Evolutionary conservation across 495 filamentous ascomycete species (phyloP), one percentile per base, ranked within the genome.

Genomic region (Penicillium crystallinum): DNA sequence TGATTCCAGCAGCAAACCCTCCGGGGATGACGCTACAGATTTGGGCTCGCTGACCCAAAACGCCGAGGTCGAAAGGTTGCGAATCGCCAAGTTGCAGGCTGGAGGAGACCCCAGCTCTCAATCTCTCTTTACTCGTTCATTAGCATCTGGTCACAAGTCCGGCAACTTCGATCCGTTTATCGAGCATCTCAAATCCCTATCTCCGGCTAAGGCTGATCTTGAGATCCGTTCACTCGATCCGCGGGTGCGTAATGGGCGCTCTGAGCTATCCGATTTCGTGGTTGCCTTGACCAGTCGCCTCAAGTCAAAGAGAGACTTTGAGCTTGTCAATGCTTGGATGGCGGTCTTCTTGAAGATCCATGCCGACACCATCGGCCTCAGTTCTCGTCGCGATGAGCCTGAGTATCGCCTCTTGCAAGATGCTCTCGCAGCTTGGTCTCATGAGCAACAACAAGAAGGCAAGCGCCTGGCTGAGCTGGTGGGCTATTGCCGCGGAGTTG

Each of bases 241-340:
- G 59, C 68, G 54, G 46, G 71, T 59, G 46, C 74, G 49, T 54
- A 53, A 65, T 0, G 75, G 46, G 58, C 72, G 71, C 25, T 72
- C 68, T 22, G 88, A 91, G 56, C 64, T 89, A 23, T 65, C 72
- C 2, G 74, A 78, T 41, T 97, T 98, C 58, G 82, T 97, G 30
- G 48, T 67, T 8, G 89, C 90, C 4, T 70, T 98, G 39, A 91
- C 88, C 0, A 71, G 68, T 50, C 77, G 86, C 14, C 72, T 97
- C 22, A 68, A 70, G 17, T 71, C 77, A 35, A 80, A 80, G 49
- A 78, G 77, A 37, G 93, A 98, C 71, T 98, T 91, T 66, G 93
- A 98, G 64, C 77, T 98, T 41, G 85, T 89, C 35, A 90, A 96
- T 70, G 89, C 89, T 9, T 98, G 95, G 93, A 96, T 98, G 88